A percentile compares a stretch with the other conserved stretches of the same genome.
phyloP scores from a whole-genome alignment of 2,329 filamentous ascomycete species.

The Colletotrichum lupini region DNA sequence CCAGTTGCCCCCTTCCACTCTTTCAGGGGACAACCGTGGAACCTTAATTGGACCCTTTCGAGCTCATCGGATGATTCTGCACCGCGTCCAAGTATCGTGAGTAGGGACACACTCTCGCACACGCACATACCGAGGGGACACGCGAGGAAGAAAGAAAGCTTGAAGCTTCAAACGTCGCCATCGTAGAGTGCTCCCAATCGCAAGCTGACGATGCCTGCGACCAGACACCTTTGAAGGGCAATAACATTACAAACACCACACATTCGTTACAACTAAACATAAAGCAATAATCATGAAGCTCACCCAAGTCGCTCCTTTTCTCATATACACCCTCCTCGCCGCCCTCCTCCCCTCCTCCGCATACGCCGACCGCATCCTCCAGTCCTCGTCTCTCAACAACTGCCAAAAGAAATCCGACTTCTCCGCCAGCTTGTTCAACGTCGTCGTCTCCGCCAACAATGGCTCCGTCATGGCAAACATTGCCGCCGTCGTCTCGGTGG shows the following conservation, averaged over 20 bases:
- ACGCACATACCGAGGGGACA: background rate
- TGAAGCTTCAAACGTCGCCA: background rate
- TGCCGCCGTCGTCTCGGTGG: conserved; percentile 83
- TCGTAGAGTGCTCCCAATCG: background rate
- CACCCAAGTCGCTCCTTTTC: conserved; percentile 39
- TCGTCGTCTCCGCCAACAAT: conserved; percentile 82
- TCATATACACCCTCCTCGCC: conserved; percentile 57
- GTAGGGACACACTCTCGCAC: background rate
- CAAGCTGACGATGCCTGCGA: background rate
- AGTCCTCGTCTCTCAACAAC: conserved; percentile 84
- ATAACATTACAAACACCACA: background rate
- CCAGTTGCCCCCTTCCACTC: background rate
- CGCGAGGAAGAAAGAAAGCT: background rate
- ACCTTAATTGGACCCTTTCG: background rate
- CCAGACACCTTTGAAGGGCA: background rate
- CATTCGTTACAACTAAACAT: background rate
- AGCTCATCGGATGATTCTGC: background rate
- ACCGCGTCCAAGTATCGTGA: background rate
- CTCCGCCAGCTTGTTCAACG: conserved; percentile 88
- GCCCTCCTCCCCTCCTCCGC: conserved; percentile 56
- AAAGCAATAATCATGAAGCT: conserved; percentile 17
- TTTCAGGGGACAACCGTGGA: background rate
- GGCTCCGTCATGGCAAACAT: conserved; percentile 78
- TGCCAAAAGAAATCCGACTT: conserved; percentile 89
- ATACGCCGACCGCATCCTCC: conserved; percentile 74